Conservation (phyloP, 192 early-diverging fungal genomes). For the Coemansia sp. region DNA sequence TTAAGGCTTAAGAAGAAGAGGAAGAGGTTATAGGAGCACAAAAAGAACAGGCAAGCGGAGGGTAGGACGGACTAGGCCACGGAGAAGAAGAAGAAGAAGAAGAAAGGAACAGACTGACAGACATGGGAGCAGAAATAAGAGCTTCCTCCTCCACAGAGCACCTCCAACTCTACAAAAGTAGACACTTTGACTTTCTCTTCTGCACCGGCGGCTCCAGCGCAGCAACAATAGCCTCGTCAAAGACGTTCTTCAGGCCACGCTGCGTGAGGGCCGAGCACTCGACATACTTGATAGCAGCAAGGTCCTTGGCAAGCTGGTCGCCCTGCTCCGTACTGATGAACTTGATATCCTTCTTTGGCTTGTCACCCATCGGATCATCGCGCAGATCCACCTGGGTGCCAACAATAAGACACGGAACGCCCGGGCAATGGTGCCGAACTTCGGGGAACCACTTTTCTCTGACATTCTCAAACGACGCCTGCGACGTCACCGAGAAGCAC, state of each 20-base stretch:
- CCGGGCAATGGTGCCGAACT: conserved; percentile 15
- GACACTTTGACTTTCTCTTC: conserved; percentile 80
- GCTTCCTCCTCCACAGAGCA: no score
- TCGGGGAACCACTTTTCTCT: conserved; percentile 43
- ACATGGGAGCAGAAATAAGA: neutral
- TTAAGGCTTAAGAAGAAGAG: neutral
- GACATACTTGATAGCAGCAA: conserved; percentile 76
- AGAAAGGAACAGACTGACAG: neutral
- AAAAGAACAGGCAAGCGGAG: neutral
- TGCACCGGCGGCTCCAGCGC: conserved; percentile 86
- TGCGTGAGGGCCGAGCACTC: conserved; percentile 71
- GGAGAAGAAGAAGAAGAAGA: neutral
- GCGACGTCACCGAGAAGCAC: conserved; percentile 85
- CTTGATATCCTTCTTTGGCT: conserved; percentile 49
- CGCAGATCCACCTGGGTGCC: conserved; percentile 53
- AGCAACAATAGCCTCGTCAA: conserved; percentile 95
- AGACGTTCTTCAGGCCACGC: conserved; percentile 42
- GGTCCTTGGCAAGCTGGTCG: conserved; percentile 60
- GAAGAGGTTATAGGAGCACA: neutral
- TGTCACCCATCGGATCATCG: conserved; percentile 31
- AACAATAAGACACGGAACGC: conserved; percentile 53
- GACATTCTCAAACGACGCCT: conserved; percentile 79
- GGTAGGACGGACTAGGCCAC: no score
- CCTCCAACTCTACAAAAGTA: conserved; percentile 63
- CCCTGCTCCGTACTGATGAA: conserved; percentile 55